Base-by-base conservation (phyloP, 257 asterid species). In the Solanum boliviense region DNA sequence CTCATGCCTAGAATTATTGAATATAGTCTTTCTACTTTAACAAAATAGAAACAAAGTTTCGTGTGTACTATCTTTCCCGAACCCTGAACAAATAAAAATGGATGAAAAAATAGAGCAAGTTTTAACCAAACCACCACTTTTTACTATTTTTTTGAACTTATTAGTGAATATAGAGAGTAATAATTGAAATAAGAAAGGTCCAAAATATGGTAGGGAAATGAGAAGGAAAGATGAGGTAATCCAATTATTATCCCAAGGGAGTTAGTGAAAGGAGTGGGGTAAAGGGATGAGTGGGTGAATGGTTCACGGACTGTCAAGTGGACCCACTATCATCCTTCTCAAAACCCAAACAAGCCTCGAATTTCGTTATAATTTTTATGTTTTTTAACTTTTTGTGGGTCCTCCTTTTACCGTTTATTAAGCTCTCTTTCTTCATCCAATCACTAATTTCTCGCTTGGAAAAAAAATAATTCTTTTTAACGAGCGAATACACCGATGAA, bases 291-390 rank as follows among this genome's bases (percentile, higher is more conserved):
- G 75, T 7, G 29, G 25, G 84, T 65, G 88, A 85, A 86, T 20
- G 48, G 88, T 78, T 89, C 93, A 91, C 92, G 91, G 91, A 73
- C 91, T 89, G 81, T n/a, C 84, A 23, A 79, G 27, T 48, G 31
- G 87, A 85, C 78, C 87, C 89, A 76, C 16, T 48, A 32, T 72
- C 44, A 78, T 86, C 90, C 91, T 83, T 73, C 62, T 48, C 84
- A 32, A 70, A 70, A 70, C 35, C 44, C 89, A 21, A 18, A 83
- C 39, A 16, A 52, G 1, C 72, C 81, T 48, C 87, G 35, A 32
- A 35, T 10, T 15, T n/a, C 32, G 81, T 4, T 23, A 15, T 11
- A 5, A 52, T 67, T 48, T 44, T 21, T 3, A 11, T 32, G 13
- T 10, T 20, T 23, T 74, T 13, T 6, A 35, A 44, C 44, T 46